Evolutionary conservation across 306 rosid species (phyloP).

Genomic region (Lathyrus sativus): DNA sequence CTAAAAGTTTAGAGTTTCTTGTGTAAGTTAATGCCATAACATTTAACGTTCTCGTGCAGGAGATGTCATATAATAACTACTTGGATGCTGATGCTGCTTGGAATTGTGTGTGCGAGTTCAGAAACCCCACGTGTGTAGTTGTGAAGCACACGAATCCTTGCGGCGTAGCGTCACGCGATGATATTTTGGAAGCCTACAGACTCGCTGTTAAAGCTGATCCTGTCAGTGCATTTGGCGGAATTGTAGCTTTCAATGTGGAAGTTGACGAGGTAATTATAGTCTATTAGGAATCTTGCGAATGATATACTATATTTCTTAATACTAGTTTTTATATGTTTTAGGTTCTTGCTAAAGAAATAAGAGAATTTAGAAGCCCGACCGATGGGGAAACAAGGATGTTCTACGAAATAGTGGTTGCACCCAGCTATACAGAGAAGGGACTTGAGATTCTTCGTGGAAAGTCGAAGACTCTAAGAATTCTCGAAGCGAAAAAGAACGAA

Average conservation of each 20-base stretch:
- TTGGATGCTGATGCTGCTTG: constrained; percentile 98
- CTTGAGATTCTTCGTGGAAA: constrained; percentile 86
- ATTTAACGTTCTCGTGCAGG: constrained; percentile 55
- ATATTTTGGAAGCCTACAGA: constrained; percentile 88
- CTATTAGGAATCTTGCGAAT: not conserved
- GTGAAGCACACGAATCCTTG: constrained; percentile 97
- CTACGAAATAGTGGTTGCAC: constrained; percentile 97
- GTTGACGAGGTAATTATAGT: constrained; percentile 74
- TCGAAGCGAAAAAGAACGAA: constrained; percentile 70
- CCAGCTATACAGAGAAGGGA: constrained; percentile 78
- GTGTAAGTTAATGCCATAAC: not conserved
- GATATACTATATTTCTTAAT: not conserved
- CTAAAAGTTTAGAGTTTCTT: constrained; percentile 10
- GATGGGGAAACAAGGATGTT: constrained; percentile 95
- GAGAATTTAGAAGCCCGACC: constrained; percentile 89
- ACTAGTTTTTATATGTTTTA: constrained; percentile 29
- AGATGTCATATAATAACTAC: constrained; percentile 90
- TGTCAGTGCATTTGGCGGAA: constrained; percentile 97
- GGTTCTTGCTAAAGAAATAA: constrained; percentile 88
- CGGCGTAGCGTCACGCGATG: constrained; percentile 89
- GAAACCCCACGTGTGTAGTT: constrained; percentile 76
- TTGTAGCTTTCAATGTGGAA: constrained; percentile 85
- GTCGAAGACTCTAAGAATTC: constrained; percentile 83
- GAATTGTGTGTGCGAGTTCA: constrained; percentile 89
- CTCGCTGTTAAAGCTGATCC: constrained; percentile 93